Evolutionary conservation across 2,329 filamentous ascomycete genomes (phyloP), one percentile per base, ranked within the genome.

Genomic region (Xylaria sp.): DNA sequence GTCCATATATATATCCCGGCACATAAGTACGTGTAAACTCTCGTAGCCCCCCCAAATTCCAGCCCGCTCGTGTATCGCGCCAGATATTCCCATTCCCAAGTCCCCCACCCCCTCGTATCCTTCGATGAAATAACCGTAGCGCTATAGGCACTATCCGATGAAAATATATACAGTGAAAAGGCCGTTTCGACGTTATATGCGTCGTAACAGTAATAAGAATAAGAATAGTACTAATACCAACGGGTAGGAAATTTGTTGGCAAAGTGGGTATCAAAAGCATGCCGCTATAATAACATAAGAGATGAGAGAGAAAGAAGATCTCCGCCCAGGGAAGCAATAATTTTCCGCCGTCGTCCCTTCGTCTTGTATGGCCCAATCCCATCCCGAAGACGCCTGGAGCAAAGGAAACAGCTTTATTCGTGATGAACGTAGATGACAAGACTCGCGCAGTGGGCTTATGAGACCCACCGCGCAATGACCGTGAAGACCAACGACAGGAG

Each of bases 381-480:
- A 51, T 54, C 48, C 50, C 42, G 37, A 52, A 59, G 48, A 56
- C 52, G 55, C 58, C 58, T 34, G 39, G 16, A 34, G 29, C 50
- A 42, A 59, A 60, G 44, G 48, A 16, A 44, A 54, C 24, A 42
- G 22, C 4, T n/a, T n/a, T n/a, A n/a, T n/a, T n/a, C n/a, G n/a
- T n/a, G n/a, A n/a, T 20, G 46, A 49, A 44, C 29, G 20, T 40
- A 11, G 20, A 22, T n/a, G 22, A 18, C 8, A 5, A 34, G 6
- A 29, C 7, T 1, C n/a, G 16, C 44, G 8, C 26, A 48, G n/a
- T n/a, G 38, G 26, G 39, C 16, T 41, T 57, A 57, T 42, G 26
- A 45, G 50, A 69, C 48, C 66, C 64, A 69, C 13, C 57, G 63
- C 11, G 60, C 62, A 22, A 68, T 26, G 9, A 54, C 52, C 44